Evolutionary conservation across 208 protist genomes (phyloP).

Genomic region (Acanthamoeba lenticulata): DNA sequence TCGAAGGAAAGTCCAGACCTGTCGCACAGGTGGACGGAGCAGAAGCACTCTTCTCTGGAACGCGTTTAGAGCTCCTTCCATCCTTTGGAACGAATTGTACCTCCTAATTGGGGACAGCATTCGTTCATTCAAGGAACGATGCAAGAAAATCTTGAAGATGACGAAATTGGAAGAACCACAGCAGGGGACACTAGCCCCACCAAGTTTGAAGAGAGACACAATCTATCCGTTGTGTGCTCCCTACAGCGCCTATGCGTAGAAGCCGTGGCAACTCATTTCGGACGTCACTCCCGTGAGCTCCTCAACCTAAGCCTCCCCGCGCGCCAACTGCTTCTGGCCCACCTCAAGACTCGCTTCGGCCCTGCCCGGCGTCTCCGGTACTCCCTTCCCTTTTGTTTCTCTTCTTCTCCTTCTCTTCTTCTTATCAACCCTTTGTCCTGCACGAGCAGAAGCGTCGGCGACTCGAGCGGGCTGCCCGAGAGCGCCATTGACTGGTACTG

Average conservation of each 20-base stretch:
- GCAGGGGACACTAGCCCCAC: too few species aligned
- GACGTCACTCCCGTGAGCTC: background rate
- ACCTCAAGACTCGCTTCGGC: conserved; percentile 13
- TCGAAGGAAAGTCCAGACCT: too few species aligned
- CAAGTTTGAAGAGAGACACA: background rate
- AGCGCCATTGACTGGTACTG: background rate
- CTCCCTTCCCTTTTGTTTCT: background rate
- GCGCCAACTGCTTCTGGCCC: background rate
- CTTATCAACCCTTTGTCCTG: background rate
- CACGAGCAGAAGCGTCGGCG: background rate
- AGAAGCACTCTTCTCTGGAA: too few species aligned
- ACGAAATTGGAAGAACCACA: background rate
- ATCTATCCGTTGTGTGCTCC: background rate
- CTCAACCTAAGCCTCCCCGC: background rate
- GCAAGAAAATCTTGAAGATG: background rate
- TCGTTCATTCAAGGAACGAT: too few species aligned
- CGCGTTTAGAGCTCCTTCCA: too few species aligned
- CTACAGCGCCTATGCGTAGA: background rate
- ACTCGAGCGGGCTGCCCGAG: background rate
- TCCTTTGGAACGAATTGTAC: too few species aligned
- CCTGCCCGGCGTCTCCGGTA: background rate
- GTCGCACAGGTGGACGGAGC: too few species aligned
- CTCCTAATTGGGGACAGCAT: too few species aligned
- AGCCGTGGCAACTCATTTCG: background rate
- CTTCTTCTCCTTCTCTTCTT: background rate